Base-by-base conservation (phyloP, 140 eudicot genomes). In the Anethum foeniculum region DNA sequence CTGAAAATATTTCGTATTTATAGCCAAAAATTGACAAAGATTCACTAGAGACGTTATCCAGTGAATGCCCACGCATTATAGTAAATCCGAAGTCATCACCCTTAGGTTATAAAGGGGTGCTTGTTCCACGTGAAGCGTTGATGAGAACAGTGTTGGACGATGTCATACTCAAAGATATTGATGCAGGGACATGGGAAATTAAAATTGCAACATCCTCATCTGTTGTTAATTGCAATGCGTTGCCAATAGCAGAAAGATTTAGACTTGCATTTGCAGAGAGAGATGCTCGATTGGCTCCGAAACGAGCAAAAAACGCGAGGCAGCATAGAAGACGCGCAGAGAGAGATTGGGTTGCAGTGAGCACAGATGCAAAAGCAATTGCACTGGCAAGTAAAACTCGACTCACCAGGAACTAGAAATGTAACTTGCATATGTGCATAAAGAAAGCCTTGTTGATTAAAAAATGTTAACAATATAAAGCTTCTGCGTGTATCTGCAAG, bases 261-360 rank as follows among this genome's bases (percentile, higher is more conserved):
- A 86, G 97, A 85, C 93, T 92, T 82, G 98, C 98, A 19, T 94
- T 92, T 88, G 79, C 85, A 27, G 98, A 92, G 85, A 90, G 98
- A 88, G 98, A 94, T 85, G 90, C 91, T 11, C 82, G 96, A 79
- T 77, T 92, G 78, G 98, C 98, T 0, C 97, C 98, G 48, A 94
- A 94, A 84, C 93, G 98, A 11, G 98, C 98, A 23, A 94, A 94
- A 80, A 94, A 94, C 68, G 96, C 92, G 75, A 90, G 98, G 79
- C 97, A 94, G 82, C 86, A 92, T 56, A 94, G 89, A 80, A 82
- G 97, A 52, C 96, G 98, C 76, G 96, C 93, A 39, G 91, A 87
- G 79, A 88, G 87, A 85, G 95, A 94, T 71, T 84, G 91, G 96
- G 83, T 89, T 51, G 89, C 81, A 76, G 80, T 78, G 77, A 89